A percentile compares a stretch with the other conserved stretches of the same genome.
These are phyloP conservation scores for Debaryomyces subglobosus DNA, from an alignment of 1,139 yeast species.

Conservation along the genomic window DNA sequence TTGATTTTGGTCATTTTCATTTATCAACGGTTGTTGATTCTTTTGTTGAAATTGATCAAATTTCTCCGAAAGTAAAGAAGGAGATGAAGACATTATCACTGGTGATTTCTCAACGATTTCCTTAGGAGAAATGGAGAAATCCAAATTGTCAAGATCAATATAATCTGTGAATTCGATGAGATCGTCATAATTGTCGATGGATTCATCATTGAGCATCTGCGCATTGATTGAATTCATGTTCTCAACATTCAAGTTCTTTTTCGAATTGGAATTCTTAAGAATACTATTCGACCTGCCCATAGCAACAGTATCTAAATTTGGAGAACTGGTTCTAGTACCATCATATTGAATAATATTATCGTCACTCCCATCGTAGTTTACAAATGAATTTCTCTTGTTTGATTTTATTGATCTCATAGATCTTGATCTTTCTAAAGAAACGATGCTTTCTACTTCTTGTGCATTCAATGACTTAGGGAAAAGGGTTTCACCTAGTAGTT, in stretches of 20 bases:
- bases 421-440: constrained; percentile 69
- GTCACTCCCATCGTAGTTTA: constrained; percentile 52
- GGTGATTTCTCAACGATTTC: constrained; percentile 3
- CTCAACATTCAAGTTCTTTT: constrained; percentile 12
- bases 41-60: not conserved
- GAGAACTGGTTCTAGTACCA: constrained; percentile 22
- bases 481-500: constrained; percentile 60
- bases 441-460: constrained; percentile 74
- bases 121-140: constrained; percentile 29
- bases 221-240: constrained; percentile 19
- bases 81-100: not conserved
- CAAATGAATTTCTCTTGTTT: constrained; percentile 45
- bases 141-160: constrained; percentile 58
- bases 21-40: not conserved
- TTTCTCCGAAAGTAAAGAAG: not conserved
- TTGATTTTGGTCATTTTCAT: not conserved
- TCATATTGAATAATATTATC: constrained; percentile 43
- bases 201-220: constrained; percentile 10
- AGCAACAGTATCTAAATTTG: constrained; percentile 9
- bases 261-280: constrained; percentile 37
- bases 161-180: constrained; percentile 65
- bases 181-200: constrained; percentile 19
- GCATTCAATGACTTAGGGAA: constrained; percentile 71
- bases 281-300: constrained; percentile 49
- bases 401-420: constrained; percentile 55